Base-by-base conservation (phyloP, 441 rosid genomes). In the Populus hybrid region DNA sequence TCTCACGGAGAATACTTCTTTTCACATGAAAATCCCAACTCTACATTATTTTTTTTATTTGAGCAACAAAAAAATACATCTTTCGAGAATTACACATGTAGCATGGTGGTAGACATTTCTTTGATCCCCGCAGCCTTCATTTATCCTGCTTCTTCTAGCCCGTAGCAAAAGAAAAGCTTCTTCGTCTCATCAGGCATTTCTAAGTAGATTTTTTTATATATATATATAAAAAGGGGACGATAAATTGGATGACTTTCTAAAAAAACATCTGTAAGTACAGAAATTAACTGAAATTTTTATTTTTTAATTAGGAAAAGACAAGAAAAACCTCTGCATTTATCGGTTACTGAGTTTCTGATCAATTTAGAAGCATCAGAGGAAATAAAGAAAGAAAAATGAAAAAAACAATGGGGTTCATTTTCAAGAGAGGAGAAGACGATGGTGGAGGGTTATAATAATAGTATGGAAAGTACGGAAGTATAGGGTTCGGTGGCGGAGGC, bases 401-500 rank as follows among this genome's bases (percentile, higher is more conserved):
- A 35, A 76, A 21, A 8, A 24, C 8, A 64, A 20, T 9, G 26
- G 69, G 53, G 10, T 79, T 32, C 16, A 61, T 71, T 66, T 32
- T 61, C 83, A 72, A 63, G 10, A 16, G 69, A 66, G 82, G 78
- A 16, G 46, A 34, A 76, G 78, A 24, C 16, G 26, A 36, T 5
- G 83, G 88, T 1, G 88, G 87, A 46, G 82, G 82, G 70, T 69
- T 79, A 12, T 75, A 34, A 69, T 84, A 73, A 67, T 74, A 77
- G 71, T 70, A 77, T 0, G 90, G 90, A 26, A 78, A 83, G 79
- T 83, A 84, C 5, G 86, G 84, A 20, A 81, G 38, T 26, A 81
- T 81, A 7, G 84, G 84, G 74, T 81, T 67, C 3, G 84, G 84
- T 0, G 84, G 81, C 24, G 84, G 81, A 23, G 81, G 85, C 61